phyloP scores from a whole-genome alignment of 2,329 filamentous ascomycete species.

The Onygenales sp. region DNA sequence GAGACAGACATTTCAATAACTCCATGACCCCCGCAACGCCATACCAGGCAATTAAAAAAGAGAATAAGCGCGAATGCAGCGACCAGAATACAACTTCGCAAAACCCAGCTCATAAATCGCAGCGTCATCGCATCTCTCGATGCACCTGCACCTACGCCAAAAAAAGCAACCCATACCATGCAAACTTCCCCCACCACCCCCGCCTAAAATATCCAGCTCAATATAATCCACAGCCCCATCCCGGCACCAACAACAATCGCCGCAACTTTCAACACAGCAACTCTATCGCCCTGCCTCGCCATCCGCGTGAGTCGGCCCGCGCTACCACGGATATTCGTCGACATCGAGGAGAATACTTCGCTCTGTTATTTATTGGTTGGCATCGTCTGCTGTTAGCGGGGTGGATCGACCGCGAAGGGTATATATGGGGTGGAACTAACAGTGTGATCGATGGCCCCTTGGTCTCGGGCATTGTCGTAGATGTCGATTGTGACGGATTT shows the following conservation, averaged over 20 bases:
- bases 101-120: too few species aligned
- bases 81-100: too few species aligned
- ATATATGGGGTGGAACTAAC: constrained; percentile 40
- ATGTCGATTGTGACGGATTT: constrained; percentile 95
- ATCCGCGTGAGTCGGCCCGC: constrained; percentile 76
- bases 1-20: too few species aligned
- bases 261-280: constrained; percentile 81
- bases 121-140: too few species aligned
- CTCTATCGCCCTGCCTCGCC: constrained; percentile 82
- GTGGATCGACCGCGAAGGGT: not conserved
- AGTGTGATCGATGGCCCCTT: constrained; percentile 78
- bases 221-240: constrained; percentile 65
- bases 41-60: too few species aligned
- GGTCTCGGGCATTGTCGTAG: constrained; percentile 86
- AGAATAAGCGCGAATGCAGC: too few species aligned
- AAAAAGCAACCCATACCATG: too few species aligned
- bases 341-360: constrained; percentile 86
- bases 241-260: constrained; percentile 68
- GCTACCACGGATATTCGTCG: constrained; percentile 71
- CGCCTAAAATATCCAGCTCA: constrained; percentile 49
- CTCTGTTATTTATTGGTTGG: constrained; percentile 40
- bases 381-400: not conserved
- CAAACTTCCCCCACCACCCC: too few species aligned
- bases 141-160: too few species aligned
- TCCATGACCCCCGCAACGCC: too few species aligned